Conservation (phyloP, 2,329 filamentous ascomycete genomes). For the Trichoderma sp. region DNA sequence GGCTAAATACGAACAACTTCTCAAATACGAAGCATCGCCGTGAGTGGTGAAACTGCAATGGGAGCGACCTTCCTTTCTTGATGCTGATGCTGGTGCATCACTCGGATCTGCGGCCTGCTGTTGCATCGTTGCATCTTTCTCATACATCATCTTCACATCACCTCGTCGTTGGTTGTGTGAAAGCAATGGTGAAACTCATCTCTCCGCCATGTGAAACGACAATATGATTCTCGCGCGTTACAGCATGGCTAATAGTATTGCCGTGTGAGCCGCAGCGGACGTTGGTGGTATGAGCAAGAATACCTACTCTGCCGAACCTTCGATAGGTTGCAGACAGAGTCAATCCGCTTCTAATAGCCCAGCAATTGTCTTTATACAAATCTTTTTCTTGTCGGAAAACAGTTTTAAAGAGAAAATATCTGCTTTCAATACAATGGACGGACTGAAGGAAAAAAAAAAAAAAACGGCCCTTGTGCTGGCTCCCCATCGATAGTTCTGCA, state of each 20-base stretch:
- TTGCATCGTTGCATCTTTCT: not conserved
- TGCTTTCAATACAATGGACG: not conserved
- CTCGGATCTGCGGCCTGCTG: not conserved
- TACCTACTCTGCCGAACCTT: not conserved
- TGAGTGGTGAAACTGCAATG: slow-evolving; percentile 6
- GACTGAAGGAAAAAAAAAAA: not conserved
- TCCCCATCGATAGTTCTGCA: slow-evolving; percentile 5
- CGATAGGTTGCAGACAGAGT: not conserved
- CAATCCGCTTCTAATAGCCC: not conserved
- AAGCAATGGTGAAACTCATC: not conserved
- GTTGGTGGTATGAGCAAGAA: not conserved
- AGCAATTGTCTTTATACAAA: not conserved
- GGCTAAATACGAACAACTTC: not conserved
- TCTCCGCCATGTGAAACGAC: not conserved
- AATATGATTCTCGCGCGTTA: not conserved
- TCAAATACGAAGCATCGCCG: not conserved
- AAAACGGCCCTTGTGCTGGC: not conserved
- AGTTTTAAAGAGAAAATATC: not conserved
- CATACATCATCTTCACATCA: not conserved
- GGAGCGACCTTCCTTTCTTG: not conserved
- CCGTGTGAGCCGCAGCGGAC: not conserved
- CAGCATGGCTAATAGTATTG: not conserved
- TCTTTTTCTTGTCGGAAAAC: not conserved
- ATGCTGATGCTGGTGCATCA: not conserved
- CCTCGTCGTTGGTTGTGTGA: not conserved